A percentile compares a stretch with the other conserved stretches of the same genome.
phyloP scores from a whole-genome alignment of 306 rosid genomes.

The Glycine soja region DNA sequence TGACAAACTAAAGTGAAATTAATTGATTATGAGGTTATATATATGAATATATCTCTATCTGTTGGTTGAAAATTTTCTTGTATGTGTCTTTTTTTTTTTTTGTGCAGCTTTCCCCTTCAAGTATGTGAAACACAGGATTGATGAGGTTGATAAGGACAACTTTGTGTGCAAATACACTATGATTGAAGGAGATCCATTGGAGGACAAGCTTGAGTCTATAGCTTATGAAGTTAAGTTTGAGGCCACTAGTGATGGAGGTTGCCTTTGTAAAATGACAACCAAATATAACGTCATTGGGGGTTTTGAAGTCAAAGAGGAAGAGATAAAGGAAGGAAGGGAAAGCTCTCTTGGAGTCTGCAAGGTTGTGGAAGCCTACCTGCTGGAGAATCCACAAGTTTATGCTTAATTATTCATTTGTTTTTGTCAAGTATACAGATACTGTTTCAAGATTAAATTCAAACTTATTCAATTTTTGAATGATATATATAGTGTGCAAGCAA shows the following conservation, averaged over 20 bases:
- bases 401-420: constrained; percentile 47
- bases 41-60: background rate
- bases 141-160: constrained; percentile 63
- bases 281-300: constrained; percentile 62
- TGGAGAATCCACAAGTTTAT: constrained; percentile 67
- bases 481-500: background rate
- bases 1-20: background rate
- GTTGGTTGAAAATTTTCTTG: constrained; percentile 9
- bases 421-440: constrained; percentile 18
- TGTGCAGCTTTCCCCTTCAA: constrained; percentile 63
- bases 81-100: background rate
- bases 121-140: constrained; percentile 69
- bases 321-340: constrained; percentile 72
- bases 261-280: constrained; percentile 64
- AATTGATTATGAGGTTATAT: background rate
- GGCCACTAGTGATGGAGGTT: constrained; percentile 67
- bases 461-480: constrained; percentile 41
- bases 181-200: constrained; percentile 82
- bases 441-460: constrained; percentile 7
- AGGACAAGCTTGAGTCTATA: constrained; percentile 72
- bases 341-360: constrained; percentile 68
- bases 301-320: constrained; percentile 64
- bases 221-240: constrained; percentile 77
- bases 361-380: constrained; percentile 71
- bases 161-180: constrained; percentile 71